Evolutionary conservation across 305 asterid species (phyloP), one percentile per base, ranked within the genome.

Genomic region (Fraxinus dipetala): DNA sequence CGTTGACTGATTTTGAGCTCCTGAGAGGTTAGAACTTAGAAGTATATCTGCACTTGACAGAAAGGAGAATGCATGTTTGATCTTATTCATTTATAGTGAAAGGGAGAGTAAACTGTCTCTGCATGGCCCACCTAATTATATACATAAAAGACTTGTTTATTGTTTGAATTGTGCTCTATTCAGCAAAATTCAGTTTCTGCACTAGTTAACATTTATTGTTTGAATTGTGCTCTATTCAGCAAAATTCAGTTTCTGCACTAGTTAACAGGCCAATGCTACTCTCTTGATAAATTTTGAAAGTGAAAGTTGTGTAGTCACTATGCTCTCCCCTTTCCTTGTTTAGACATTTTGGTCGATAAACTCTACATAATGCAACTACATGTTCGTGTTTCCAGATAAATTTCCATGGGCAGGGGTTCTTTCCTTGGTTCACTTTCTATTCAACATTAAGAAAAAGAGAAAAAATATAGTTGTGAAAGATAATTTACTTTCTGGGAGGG

Each of bases 261-360:
- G 31, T 38, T 75, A 22, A 35, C 34, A 22, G 61, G 48, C 48
- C 61, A 54, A 30, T 56, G 38, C 0, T 43, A 26, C 51, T 26
- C 30, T 18, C 78, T 38, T 18, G 65, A 67, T 8, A 24, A 3
- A 36, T 78, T 54, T 22, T 78, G 30, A 61, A 30, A 34, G 4
- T 22, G 11, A 61, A 11, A 13, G 35, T 36, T 65, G 30, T 38
- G 45, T 78, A 78, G 5, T 8, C 35, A 18, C 28, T 14, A 73
- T 32, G 28, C 56, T 80, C 3, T 26, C n/a, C 72, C 13, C 40
- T n/a, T 70, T 13, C 24, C 73, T 72, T 34, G 74, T 72, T 32
- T 54, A 74, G 65, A 56, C 59, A 54, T 65, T 79, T 24, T 51
- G n/a, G 75, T 56, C 40, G 24, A 54, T 72, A 43, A 73, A 74